Conservation (phyloP, 306 rosid species). For the Coriaria nepalensis region DNA sequence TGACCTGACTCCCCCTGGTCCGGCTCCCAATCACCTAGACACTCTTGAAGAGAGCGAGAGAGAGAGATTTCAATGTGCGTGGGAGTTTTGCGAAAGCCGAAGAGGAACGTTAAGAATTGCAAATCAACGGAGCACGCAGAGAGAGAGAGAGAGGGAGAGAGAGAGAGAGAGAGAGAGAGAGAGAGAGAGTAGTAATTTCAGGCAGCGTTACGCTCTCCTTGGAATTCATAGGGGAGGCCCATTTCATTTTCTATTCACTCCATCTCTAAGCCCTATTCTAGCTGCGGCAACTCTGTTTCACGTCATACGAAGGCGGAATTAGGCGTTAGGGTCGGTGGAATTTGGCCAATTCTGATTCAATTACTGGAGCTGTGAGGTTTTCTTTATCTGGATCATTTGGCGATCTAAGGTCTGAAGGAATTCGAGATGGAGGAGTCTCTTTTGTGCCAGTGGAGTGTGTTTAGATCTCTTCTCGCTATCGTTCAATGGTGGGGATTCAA, state of each 20-base stretch:
- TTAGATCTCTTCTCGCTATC: constrained; percentile 81
- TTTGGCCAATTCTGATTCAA: not conserved
- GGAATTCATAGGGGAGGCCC: constrained; percentile 6
- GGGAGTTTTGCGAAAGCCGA: not conserved
- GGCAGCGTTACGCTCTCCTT: constrained; percentile 11
- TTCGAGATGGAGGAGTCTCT: constrained; percentile 52
- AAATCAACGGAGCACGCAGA: constrained; percentile 31
- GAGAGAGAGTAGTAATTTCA: constrained; percentile 11
- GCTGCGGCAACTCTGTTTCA: constrained; percentile 2
- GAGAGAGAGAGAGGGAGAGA: constrained; percentile 1
- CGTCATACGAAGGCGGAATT: not conserved
- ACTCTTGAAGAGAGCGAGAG: no score
- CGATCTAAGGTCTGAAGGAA: constrained; percentile 20
- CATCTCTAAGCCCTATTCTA: constrained; percentile 2
- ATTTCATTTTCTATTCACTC: not conserved
- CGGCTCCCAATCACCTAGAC: constrained; percentile 12
- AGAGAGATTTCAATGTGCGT: not conserved
- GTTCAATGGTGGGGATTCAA: constrained; percentile 96
- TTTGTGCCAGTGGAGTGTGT: constrained; percentile 50
- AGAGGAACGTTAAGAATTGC: not conserved
- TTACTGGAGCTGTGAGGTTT: not conserved
- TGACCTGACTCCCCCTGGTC: constrained; percentile 4
- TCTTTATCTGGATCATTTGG: constrained; percentile 11
- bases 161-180: constrained; percentile 10
- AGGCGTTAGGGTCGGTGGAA: constrained; percentile 2